Evolutionary conservation across 371 early-diverging fungal genomes (phyloP).

Genomic region (Choanephora cucurbitarum): DNA sequence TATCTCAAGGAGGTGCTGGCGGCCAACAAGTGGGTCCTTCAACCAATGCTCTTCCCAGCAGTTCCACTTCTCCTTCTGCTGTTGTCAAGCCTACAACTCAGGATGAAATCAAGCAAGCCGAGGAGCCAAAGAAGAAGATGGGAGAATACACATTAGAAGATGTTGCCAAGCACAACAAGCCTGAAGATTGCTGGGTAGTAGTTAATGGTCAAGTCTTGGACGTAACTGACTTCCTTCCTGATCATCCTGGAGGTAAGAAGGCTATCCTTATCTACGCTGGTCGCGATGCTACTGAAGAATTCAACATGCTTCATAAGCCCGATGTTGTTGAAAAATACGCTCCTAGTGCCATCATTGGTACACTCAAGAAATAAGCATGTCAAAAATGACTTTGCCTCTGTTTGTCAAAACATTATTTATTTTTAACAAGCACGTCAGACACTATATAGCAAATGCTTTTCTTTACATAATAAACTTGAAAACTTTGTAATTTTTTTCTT

Average conservation of each 20-base stretch:
- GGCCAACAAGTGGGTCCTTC: neutral
- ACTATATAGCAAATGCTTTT: no score
- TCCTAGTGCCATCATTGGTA: constrained; percentile 79
- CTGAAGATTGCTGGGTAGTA: constrained; percentile 94
- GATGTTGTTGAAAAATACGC: constrained; percentile 90
- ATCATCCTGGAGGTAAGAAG: constrained; percentile 88
- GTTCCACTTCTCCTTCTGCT: constrained; percentile 29
- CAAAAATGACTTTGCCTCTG: no score
- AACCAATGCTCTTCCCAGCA: constrained; percentile 10
- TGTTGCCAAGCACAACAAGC: constrained; percentile 87
- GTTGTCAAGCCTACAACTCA: constrained; percentile 27
- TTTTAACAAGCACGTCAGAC: no score
- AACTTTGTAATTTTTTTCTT: no score
- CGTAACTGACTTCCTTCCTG: constrained; percentile 88
- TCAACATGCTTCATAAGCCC: constrained; percentile 90
- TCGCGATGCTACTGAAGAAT: constrained; percentile 85
- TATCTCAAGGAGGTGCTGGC: constrained; percentile 34
- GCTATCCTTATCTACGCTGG: constrained; percentile 85
- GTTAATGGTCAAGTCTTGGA: constrained; percentile 91
- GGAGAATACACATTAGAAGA: constrained; percentile 63
- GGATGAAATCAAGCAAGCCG: constrained; percentile 31
- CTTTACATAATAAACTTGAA: no score
- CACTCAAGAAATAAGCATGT: constrained; percentile 59
- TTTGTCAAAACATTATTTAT: no score
- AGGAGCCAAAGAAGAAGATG: constrained; percentile 41